Base-by-base conservation (phyloP, 345 rosid genomes). In the Citropsis articulata region DNA sequence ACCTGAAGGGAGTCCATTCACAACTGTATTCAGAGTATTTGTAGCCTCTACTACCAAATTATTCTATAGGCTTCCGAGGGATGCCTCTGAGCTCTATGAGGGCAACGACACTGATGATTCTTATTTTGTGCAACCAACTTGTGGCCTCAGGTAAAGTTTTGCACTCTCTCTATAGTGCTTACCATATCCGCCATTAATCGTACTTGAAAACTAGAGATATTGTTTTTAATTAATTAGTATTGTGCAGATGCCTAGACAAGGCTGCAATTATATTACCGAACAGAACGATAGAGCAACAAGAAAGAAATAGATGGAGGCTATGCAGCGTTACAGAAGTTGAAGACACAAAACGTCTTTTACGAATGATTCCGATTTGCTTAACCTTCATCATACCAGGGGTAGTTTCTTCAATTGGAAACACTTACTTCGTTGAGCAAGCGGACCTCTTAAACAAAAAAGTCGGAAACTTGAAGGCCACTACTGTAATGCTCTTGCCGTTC, bases 241-340 rank as follows among this genome's bases (percentile, higher is more conserved):
- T 66, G 63, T 40, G 63, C 69, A 83, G 86, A 75, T 83, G 22
- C 62, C 63, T 83, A 12, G 90, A 85, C 76, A 79, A 78, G 71
- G 90, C 90, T 75, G 85, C 84, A 22, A 75, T 79, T 68, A 53
- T 77, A 53, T 56, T 81, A 25, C 85, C 75, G 61, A 67, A 66
- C 14, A 65, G 69, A 81, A 14, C 85, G 1, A 30, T 75, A 40
- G 79, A 79, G 28, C 66, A 81, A 65, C 83, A 85, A 64, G 80
- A 53, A 66, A 65, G 40, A 66, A 83, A 83, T 53, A 80, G 78
- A 65, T 85, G 90, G 88, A 83, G 53, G 71, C 89, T 86, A 28
- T 87, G 89, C 74, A 74, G 80, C 19, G 84, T 85, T 4, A 85
- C 82, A 21, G 86, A 87, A 81, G 86, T 87, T 42, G 85, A 85